These are phyloP conservation scores for Acanthamoeba culbertsoni DNA, from an alignment of 208 protist genomes.

Conservation along the genomic window DNA sequence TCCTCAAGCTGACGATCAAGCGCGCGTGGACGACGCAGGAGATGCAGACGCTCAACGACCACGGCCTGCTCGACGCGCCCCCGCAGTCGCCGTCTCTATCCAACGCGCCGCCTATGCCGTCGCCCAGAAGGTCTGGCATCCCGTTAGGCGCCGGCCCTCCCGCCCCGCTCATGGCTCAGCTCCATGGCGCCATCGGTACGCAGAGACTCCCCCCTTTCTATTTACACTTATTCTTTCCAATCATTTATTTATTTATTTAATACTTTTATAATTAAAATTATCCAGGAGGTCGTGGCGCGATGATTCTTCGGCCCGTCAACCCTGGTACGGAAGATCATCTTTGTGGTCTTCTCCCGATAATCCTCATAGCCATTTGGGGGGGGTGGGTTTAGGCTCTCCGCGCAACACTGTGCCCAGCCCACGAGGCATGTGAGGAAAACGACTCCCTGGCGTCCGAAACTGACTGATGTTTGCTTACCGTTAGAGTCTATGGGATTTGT, in stretches of 20 bases:
- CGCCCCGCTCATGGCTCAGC: neutral
- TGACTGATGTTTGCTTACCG: too few species aligned
- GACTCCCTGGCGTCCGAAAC: too few species aligned
- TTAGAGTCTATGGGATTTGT: too few species aligned
- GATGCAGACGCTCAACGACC: neutral
- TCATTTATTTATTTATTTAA: too few species aligned
- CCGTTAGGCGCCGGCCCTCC: neutral
- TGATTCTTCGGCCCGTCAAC: neutral
- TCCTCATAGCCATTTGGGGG: too few species aligned
- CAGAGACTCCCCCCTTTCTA: too few species aligned
- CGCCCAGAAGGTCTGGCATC: neutral
- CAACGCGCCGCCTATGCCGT: neutral
- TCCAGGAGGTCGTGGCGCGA: neutral
- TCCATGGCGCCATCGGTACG: neutral
- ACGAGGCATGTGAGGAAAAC: too few species aligned
- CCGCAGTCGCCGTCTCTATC: neutral
- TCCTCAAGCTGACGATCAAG: constrained; percentile 25
- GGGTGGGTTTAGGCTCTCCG: too few species aligned
- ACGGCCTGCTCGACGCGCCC: neutral
- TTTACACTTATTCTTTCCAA: too few species aligned
- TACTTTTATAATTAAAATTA: too few species aligned
- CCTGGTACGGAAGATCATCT: neutral
- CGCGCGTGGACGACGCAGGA: neutral
- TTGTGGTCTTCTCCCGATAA: too few species aligned
- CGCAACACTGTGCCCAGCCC: too few species aligned